Base-by-base conservation (phyloP, 139 green algal species). In the Edaphochlamys debaryana region DNA sequence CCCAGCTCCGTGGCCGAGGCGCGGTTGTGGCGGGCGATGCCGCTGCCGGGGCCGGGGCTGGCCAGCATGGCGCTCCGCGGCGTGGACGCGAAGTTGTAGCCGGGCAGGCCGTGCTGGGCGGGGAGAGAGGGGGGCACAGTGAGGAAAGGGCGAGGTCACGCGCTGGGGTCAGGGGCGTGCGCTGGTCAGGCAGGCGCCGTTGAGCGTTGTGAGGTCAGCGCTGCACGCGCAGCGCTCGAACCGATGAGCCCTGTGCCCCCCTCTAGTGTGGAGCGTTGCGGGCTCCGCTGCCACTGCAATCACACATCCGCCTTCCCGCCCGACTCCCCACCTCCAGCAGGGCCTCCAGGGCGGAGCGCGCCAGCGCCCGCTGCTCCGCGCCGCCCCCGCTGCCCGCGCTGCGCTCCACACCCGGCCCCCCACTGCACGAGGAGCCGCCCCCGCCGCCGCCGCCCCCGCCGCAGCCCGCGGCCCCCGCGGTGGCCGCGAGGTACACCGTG, bases 401-500 rank as follows among this genome's bases (percentile, higher is more conserved):
- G 52, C 72, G 48, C 72, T 79, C 72, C 48, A 63, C 56, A n/a
- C n/a, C n/a, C n/a, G n/a, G n/a, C n/a, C n/a, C n/a, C n/a, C n/a
- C n/a, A n/a, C n/a, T n/a, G n/a, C n/a, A n/a, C 11, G 11, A 22
- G 19, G 25, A 6, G 13, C 19, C 7, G 27, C 60, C 29, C 32
- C 32, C 52, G 19, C 8, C 67, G 7, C 67, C 36, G 1, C 52
- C 58, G n/a, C 80, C 64, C 1, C 29, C 48, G 3, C 69, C 36
- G 36, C 3, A n/a, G 27, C 70, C 58, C 13, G 64, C 79, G 4
- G 64, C 75, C 0, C 82, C 82, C 13, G 63, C 79, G 3, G 68
- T 64, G 2, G 73, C 63, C 27, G 90, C 82, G 23, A 89, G 71
- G 79, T 95, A 96, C 32, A 95, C 83, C 3, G 87, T 93, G 62